phyloP scores from a whole-genome alignment of 331 rosid species.

The Acacia concinna region DNA sequence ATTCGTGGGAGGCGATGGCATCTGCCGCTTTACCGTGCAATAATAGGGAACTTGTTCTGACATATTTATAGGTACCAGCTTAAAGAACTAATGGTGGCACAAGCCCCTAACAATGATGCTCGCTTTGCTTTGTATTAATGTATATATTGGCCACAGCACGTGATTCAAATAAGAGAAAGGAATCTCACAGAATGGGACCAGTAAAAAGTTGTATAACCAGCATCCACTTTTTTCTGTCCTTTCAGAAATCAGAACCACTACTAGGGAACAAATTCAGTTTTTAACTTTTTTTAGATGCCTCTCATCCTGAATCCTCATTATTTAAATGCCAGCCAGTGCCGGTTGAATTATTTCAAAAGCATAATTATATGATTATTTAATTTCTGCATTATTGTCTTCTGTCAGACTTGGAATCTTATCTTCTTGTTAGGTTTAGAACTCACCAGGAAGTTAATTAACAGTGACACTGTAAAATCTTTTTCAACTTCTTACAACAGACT shows the following conservation, averaged over 20 bases:
- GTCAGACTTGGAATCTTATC: background rate
- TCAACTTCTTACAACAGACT: background rate
- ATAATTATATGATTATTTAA: background rate
- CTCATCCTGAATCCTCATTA: background rate
- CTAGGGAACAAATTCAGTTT: constrained; percentile 7
- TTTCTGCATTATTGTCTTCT: background rate
- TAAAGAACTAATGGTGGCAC: background rate
- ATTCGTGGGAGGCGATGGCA: background rate
- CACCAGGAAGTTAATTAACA: background rate
- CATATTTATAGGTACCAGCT: background rate
- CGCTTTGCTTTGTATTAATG: background rate
- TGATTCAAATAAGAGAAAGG: constrained; percentile 21
- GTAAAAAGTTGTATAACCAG: background rate
- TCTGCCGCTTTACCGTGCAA: background rate
- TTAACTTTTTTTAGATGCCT: constrained; percentile 17
- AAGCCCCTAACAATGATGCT: background rate
- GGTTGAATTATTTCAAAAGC: background rate
- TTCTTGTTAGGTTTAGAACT: background rate
- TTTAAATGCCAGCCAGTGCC: background rate
- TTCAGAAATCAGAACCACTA: background rate
- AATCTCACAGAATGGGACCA: background rate
- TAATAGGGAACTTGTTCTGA: constrained; percentile 8
- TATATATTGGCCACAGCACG: constrained; percentile 15
- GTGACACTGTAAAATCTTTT: background rate
- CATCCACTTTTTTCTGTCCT: constrained; percentile 11